Conservation (phyloP, 2,329 filamentous ascomycete species). For the Penicillium capsulatum region DNA sequence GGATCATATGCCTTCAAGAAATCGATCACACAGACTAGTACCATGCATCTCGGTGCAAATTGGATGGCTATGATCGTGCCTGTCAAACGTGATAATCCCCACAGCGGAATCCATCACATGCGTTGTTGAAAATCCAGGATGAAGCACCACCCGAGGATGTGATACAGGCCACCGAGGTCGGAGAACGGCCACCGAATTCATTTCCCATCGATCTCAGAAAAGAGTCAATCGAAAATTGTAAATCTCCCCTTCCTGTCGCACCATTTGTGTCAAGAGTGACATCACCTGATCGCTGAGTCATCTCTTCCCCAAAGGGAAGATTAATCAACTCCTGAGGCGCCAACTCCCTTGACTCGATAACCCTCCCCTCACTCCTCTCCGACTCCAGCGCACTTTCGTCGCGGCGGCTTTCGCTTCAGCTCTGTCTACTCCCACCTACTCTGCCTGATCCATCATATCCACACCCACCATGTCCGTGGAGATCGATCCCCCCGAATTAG, state of each 20-base stretch:
- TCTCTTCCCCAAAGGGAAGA: conserved; percentile 17
- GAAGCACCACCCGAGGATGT: conserved; percentile 9
- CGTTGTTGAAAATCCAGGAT: too few relatives aligned
- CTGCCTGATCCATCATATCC: neutral
- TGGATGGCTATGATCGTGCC: too few relatives aligned
- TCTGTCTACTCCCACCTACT: conserved; percentile 1
- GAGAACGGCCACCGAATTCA: too few relatives aligned
- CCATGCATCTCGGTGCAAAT: too few relatives aligned
- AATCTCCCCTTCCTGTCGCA: too few relatives aligned
- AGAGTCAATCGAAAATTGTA: too few relatives aligned
- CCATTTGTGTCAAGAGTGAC: neutral
- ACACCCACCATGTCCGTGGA: conserved; percentile 78
- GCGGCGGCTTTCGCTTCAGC: conserved; percentile 3
- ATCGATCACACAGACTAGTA: too few relatives aligned
- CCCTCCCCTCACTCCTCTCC: conserved; percentile 7
- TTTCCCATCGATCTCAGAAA: too few relatives aligned
- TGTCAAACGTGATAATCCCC: neutral
- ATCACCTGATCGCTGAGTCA: conserved; percentile 33
- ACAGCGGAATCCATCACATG: neutral
- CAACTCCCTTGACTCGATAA: conserved; percentile 18
- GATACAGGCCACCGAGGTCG: conserved; percentile 16
- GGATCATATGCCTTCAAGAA: too few relatives aligned
- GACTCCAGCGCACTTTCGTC: conserved; percentile 9
- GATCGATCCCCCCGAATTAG: conserved; percentile 84
- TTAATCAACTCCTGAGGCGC: conserved; percentile 22